Evolutionary conservation across 176 grass and related monocot species (phyloP), one percentile per base, ranked within the genome.

Genomic region (Aegilops longissima): DNA sequence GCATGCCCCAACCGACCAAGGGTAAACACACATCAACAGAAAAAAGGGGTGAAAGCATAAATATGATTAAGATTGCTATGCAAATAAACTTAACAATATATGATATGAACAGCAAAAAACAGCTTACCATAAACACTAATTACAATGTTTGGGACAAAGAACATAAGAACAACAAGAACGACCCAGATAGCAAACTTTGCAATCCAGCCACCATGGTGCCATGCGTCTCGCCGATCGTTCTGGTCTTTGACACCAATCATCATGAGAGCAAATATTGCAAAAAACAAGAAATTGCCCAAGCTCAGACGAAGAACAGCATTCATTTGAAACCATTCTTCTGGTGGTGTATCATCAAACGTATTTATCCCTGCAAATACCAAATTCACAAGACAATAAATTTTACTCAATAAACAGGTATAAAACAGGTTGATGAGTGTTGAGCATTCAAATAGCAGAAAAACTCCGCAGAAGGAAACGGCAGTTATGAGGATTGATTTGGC

Each of bases 221-320:
- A 98, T 63, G 84, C 84, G 91, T 98, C 92, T 86, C 96, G 90
- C 35, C 59, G 89, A 66, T 98, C 96, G 82, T 98, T 98, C 65
- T 98, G 96, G 30, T 98, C 93, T 84, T 95, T 95, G 33, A 95
- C 79, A 84, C 93, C 90, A 82, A 98, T 98, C 96, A 98, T 98
- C 86, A 86, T 65, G 40, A 95, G 78, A 81, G 96, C 86, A 89
- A 95, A 94, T 90, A 81, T 92, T 61, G 74, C 78, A 59, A 95
- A 98, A 82, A 98, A 98, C 90, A 98, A 90, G 84, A 98, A 98
- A 86, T 94, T 98, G 13, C 93, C 96, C 58, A 98, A 64, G 86
- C 93, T 98, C 80, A 95, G 91, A 89, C 96, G 89, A 83, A 98
- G 90, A 68, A 98, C 93, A 34, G 92, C 96, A 86, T 87, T 92